Conservation (phyloP, 495 filamentous ascomycete genomes). For the Hypoxylon crocopeplum region DNA sequence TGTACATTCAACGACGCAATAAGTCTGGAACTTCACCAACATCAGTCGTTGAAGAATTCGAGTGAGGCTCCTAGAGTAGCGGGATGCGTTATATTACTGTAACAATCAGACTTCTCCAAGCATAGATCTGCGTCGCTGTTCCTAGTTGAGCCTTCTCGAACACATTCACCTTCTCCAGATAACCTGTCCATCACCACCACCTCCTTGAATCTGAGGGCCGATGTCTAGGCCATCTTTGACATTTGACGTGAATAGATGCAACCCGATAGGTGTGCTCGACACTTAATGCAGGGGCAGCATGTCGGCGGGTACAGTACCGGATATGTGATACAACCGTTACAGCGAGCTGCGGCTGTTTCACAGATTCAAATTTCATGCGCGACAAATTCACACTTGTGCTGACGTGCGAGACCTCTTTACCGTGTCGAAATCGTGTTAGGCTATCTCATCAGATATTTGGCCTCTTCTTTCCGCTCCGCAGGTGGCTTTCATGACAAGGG, state of each 20-base stretch:
- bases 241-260: conserved; percentile 20
- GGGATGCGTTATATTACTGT: too few relatives aligned
- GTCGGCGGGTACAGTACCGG: conserved; percentile 23
- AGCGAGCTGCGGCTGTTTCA: conserved; percentile 36
- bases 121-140: too few relatives aligned
- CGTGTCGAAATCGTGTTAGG: conserved; percentile 7
- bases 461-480: too few relatives aligned
- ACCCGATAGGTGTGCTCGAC: conserved; percentile 20
- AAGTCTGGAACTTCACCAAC: too few relatives aligned
- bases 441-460: conserved; percentile 16
- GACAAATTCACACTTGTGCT: neutral
- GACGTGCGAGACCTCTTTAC: neutral
- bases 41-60: too few relatives aligned
- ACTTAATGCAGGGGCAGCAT: conserved; percentile 26
- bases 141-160: too few relatives aligned
- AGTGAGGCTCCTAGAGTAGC: too few relatives aligned
- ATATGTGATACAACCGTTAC: conserved; percentile 40
- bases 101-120: too few relatives aligned
- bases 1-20: too few relatives aligned
- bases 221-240: conserved; percentile 14
- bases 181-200: conserved; percentile 13
- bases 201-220: conserved; percentile 16
- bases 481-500: too few relatives aligned
- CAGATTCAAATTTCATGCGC: conserved; percentile 30
- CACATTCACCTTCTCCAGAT: conserved; percentile 27